Conservation (phyloP, 2,329 filamentous ascomycete species). For the Pseudocercospora crystallina region DNA sequence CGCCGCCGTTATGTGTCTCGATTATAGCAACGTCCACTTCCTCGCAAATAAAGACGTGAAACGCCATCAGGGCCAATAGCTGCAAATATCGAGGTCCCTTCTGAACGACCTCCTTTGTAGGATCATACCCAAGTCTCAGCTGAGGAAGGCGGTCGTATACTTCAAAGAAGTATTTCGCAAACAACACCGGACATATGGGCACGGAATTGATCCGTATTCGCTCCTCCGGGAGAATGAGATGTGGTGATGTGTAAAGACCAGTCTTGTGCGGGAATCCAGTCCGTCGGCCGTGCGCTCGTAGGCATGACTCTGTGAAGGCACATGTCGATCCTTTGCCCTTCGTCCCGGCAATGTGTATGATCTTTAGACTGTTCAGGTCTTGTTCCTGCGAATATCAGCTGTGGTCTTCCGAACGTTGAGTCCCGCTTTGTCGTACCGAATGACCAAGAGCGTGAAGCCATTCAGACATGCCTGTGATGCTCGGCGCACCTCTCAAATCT, state of each 20-base stretch:
- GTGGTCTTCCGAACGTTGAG: not conserved
- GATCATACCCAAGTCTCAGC: slow-evolving; percentile 36
- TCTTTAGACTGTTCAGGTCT: slow-evolving; percentile 27
- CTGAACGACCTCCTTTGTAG: slow-evolving; percentile 63
- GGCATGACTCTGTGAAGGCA: slow-evolving; percentile 74
- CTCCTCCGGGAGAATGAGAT: slow-evolving; percentile 77
- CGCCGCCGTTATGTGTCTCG: slow-evolving; percentile 89
- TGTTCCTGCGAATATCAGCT: slow-evolving; percentile 12
- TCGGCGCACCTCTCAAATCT: slow-evolving; percentile 22
- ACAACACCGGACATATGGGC: slow-evolving; percentile 65
- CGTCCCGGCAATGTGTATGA: slow-evolving; percentile 84
- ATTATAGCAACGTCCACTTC: slow-evolving; percentile 75
- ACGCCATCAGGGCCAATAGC: slow-evolving; percentile 80
- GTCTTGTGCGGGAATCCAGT: slow-evolving; percentile 41
- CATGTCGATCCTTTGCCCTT: slow-evolving; percentile 92
- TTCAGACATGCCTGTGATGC: slow-evolving; percentile 25
- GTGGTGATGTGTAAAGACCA: slow-evolving; percentile 81
- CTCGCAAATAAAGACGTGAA: slow-evolving; percentile 77
- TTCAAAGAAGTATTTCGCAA: slow-evolving; percentile 78
- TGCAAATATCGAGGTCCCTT: slow-evolving; percentile 65
- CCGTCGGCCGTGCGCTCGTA: slow-evolving; percentile 55
- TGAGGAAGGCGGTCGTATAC: slow-evolving; percentile 66
- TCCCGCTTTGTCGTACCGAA: slow-evolving; percentile 12
- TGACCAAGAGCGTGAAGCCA: slow-evolving; percentile 27
- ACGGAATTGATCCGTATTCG: slow-evolving; percentile 74